Percentiles rank a stretch among this genome's conserved stretches.
Conservation (phyloP, 148 eudicot genomes). For the Nyssa sinensis region DNA sequence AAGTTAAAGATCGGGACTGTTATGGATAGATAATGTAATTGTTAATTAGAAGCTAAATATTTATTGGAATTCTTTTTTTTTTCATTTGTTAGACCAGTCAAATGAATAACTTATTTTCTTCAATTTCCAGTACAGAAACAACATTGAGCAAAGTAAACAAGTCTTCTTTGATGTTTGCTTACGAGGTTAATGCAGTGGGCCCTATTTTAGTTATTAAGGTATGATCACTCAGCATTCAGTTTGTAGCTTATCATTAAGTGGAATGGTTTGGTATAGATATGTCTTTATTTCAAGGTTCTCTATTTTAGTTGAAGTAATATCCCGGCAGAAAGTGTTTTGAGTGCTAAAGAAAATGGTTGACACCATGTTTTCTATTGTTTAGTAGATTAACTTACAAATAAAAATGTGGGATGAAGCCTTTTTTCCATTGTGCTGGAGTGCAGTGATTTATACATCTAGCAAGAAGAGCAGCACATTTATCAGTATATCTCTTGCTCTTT, state of each 20-base stretch:
- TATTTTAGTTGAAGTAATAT: not conserved
- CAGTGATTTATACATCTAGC: not conserved
- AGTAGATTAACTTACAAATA: no score
- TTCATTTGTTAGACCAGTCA: not conserved
- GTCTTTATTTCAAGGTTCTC: not conserved
- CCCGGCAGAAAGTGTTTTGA: slow-evolving; percentile 1
- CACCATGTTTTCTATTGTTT: not conserved
- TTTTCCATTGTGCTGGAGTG: no score
- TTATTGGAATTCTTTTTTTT: not conserved
- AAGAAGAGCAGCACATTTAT: not conserved
- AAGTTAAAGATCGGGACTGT: not conserved
- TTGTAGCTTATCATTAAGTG: not conserved
- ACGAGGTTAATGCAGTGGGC: slow-evolving; percentile 93
- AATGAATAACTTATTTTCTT: slow-evolving; percentile 14
- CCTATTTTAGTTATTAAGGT: slow-evolving; percentile 87
- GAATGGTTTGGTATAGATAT: not conserved
- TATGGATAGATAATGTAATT: not conserved
- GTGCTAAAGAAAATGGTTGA: not conserved
- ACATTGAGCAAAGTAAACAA: slow-evolving; percentile 74
- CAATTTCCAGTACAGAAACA: slow-evolving; percentile 61
- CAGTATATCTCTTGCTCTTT: not conserved
- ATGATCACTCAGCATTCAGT: slow-evolving; percentile 6
- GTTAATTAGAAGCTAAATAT: not conserved
- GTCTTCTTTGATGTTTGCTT: slow-evolving; percentile 69
- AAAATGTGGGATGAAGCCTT: no score